A percentile compares a stretch with the other conserved stretches of the same genome.
These are phyloP conservation scores for Cladosporium sp. DNA, from an alignment of 2,329 filamentous ascomycete species.

Conservation along the genomic window DNA sequence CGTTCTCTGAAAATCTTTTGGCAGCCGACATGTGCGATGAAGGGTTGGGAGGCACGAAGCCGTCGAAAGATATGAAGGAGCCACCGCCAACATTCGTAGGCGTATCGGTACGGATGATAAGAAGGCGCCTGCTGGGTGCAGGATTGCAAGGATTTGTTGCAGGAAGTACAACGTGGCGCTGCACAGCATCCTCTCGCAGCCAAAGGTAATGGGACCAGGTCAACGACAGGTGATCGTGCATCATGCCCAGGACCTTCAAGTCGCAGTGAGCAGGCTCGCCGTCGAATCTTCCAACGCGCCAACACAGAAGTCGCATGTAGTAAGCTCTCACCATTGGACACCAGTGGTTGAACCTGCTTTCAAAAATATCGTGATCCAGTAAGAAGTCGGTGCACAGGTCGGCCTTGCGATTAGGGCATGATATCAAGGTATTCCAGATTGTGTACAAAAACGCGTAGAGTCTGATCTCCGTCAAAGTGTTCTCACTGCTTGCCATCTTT, in stretches of 20 bases:
- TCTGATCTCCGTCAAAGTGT: conserved; percentile 86
- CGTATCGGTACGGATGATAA: conserved; percentile 83
- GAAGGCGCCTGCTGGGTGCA: conserved; percentile 78
- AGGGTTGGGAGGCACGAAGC: conserved; percentile 47
- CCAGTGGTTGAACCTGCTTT: conserved; percentile 87
- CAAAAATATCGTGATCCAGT: conserved; percentile 72
- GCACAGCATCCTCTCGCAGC: conserved; percentile 67
- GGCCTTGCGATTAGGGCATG: conserved; percentile 66
- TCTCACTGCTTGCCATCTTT: conserved; percentile 77
- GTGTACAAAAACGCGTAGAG: conserved; percentile 79
- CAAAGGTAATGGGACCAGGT: conserved; percentile 80
- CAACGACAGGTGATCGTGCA: conserved; percentile 67
- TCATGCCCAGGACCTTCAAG: conserved; percentile 62
- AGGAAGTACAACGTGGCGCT: conserved; percentile 56
- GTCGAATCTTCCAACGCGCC: conserved; percentile 78
- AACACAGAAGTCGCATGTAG: conserved; percentile 86
- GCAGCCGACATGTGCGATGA: conserved; percentile 29
- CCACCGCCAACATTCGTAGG: conserved; percentile 47
- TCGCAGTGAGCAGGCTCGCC: conserved; percentile 56
- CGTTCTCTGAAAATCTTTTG: conserved; percentile 13
- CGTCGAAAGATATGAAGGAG: conserved; percentile 65
- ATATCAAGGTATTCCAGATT: conserved; percentile 72
- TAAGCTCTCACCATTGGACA: conserved; percentile 94
- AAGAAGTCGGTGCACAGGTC: conserved; percentile 73
- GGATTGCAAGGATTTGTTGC: conserved; percentile 82